phyloP scores from a whole-genome alignment of 202 grass and related monocot genomes.

The Schoenoplectus triqueter region DNA sequence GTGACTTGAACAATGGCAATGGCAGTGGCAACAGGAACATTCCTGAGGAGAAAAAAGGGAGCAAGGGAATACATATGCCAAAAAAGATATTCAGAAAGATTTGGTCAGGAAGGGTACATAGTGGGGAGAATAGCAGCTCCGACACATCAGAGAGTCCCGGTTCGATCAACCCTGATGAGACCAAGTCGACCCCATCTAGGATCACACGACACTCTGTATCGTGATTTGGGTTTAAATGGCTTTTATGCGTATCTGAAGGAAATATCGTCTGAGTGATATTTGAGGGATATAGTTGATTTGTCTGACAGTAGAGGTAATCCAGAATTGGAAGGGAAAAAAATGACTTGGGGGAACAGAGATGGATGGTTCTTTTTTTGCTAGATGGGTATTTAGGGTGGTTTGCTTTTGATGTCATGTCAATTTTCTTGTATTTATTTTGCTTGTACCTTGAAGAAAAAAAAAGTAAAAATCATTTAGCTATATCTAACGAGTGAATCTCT shows the following conservation, averaged over 20 bases:
- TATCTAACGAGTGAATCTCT: not conserved
- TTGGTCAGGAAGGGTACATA: slow-evolving; percentile 71
- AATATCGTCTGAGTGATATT: slow-evolving; percentile 20
- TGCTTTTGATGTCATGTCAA: slow-evolving; percentile 25
- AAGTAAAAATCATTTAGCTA: slow-evolving; percentile 30
- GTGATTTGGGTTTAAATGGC: slow-evolving; percentile 32
- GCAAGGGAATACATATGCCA: slow-evolving; percentile 57
- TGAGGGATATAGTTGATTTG: slow-evolving; percentile 17
- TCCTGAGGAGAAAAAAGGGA: slow-evolving; percentile 25
- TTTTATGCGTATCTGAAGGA: not conserved
- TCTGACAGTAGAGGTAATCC: slow-evolving; percentile 31
- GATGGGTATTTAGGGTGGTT: slow-evolving; percentile 10
- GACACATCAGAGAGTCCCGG: slow-evolving; percentile 83
- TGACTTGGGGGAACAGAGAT: slow-evolving; percentile 20
- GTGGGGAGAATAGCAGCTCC: slow-evolving; percentile 70
- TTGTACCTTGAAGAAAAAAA: slow-evolving; percentile 13
- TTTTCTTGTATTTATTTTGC: slow-evolving; percentile 31
- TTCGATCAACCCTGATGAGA: slow-evolving; percentile 67
- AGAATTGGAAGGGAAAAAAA: slow-evolving; percentile 18
- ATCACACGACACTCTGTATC: slow-evolving; percentile 57
- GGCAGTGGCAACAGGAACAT: slow-evolving; percentile 37
- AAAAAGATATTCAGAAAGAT: slow-evolving; percentile 95
- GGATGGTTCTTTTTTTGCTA: slow-evolving; percentile 31
- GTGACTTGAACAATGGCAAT: slow-evolving; percentile 52
- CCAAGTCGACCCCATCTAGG: slow-evolving; percentile 61